phyloP scores from a whole-genome alignment of 495 filamentous ascomycete species.

The Penicillium waksmanii region DNA sequence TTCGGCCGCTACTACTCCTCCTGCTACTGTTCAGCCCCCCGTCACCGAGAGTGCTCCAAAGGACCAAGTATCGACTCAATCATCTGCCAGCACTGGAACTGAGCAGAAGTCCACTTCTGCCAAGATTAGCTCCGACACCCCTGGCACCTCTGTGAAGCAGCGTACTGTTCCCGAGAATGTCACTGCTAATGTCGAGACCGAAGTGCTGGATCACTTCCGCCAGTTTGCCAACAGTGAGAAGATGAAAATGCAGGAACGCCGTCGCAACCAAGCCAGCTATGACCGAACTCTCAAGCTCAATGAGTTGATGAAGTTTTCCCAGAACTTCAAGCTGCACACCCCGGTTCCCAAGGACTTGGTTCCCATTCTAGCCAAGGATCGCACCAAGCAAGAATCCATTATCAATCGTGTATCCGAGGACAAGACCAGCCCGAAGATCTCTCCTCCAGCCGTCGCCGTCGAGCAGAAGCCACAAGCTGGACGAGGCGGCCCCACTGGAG shows the following conservation, averaged over 20 bases:
- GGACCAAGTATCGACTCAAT: conserved; percentile 28
- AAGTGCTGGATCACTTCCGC: conserved; percentile 79
- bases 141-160: conserved; percentile 29
- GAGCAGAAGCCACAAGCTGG: conserved; percentile 46
- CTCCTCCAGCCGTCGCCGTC: conserved; percentile 23
- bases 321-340: conserved; percentile 89
- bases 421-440: conserved; percentile 52
- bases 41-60: conserved; percentile 38
- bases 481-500: conserved; percentile 33
- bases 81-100: conserved; percentile 33
- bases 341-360: conserved; percentile 91
- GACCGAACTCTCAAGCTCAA: conserved; percentile 90
- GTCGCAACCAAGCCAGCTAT: conserved; percentile 64
- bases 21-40: conserved; percentile 52
- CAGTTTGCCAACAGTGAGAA: conserved; percentile 81
- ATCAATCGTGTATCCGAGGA: conserved; percentile 78
- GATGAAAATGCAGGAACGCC: conserved; percentile 69
- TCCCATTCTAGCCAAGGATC: conserved; percentile 94
- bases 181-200: conserved; percentile 74
- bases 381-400: conserved; percentile 87
- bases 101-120: conserved; percentile 40
- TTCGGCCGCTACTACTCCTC: conserved; percentile 24
- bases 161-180: conserved; percentile 57
- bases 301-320: conserved; percentile 92
- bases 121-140: conserved; percentile 28